phyloP scores from a whole-genome alignment of 768 basidiomycete genomes.

The Kwoniella shandongensis region DNA sequence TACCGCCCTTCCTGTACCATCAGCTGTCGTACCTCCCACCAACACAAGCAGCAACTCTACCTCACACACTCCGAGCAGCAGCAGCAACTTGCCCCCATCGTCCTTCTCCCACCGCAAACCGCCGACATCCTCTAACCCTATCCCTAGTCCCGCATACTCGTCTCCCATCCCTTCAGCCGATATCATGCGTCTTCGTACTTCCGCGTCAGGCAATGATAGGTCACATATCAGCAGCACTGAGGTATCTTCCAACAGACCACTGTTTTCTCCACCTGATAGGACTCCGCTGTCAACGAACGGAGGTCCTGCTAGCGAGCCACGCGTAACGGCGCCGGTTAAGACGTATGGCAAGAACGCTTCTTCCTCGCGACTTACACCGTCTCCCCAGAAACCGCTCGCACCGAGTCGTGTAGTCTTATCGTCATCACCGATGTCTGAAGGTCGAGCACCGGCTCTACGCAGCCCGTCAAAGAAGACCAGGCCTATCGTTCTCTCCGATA shows the following conservation, averaged over 20 bases:
- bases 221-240: conserved; percentile 18
- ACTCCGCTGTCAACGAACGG: neutral
- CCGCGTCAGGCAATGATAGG: neutral
- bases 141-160: conserved; percentile 13
- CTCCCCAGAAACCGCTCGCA: neutral
- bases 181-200: neutral
- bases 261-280: conserved; percentile 42
- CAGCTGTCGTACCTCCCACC: neutral
- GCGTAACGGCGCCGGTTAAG: neutral
- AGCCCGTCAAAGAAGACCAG: conserved; percentile 2
- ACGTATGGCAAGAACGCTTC: conserved; percentile 13
- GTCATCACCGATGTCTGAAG: conserved; percentile 7
- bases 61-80: conserved; percentile 2
- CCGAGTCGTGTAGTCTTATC: conserved; percentile 3
- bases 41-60: conserved; percentile 4
- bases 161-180: conserved; percentile 10
- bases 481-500: conserved; percentile 6
- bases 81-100: conserved; percentile 8
- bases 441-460: neutral
- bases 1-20: conserved; percentile 3
- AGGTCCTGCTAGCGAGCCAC: conserved; percentile 1
- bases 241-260: conserved; percentile 27
- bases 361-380: neutral
- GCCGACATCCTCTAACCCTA: conserved; percentile 13
- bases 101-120: conserved; percentile 14